Conservation (phyloP, 768 basidiomycete species). For the Kondoa malvinella region DNA sequence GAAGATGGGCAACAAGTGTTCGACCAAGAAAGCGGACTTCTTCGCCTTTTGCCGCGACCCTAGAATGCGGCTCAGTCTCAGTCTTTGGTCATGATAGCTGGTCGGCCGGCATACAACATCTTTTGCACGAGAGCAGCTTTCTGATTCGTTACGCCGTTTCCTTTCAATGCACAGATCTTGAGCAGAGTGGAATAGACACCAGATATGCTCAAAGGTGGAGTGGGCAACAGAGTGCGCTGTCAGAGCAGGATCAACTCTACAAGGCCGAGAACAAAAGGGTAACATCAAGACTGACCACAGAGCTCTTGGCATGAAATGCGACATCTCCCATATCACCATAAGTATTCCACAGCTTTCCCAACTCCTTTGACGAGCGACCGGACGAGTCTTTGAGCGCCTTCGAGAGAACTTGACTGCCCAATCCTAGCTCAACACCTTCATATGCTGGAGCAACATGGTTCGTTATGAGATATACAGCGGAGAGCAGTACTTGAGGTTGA, state of each 20-base stretch:
- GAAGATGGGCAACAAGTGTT: constrained; percentile 54
- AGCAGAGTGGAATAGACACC: constrained; percentile 52
- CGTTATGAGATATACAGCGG: constrained; percentile 26
- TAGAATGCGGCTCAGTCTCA: not conserved
- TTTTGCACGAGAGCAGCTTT: constrained; percentile 65
- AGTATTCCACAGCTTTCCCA: constrained; percentile 44
- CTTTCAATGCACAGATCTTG: constrained; percentile 51
- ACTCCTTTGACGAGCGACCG: constrained; percentile 32
- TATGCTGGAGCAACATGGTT: constrained; percentile 19
- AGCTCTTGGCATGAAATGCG: constrained; percentile 54
- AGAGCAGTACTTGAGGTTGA: constrained; percentile 52
- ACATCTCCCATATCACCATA: constrained; percentile 77
- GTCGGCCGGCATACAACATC: constrained; percentile 37
- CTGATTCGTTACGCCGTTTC: constrained; percentile 54
- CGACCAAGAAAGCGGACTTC: constrained; percentile 69
- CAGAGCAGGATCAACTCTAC: constrained; percentile 38
- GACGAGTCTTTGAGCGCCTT: constrained; percentile 20
- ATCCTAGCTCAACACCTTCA: constrained; percentile 19
- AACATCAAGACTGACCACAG: constrained; percentile 35
- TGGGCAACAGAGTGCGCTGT: constrained; percentile 15
- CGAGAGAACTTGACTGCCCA: constrained; percentile 26
- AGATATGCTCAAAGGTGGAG: constrained; percentile 38
- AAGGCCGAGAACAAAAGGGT: not conserved
- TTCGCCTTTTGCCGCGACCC: constrained; percentile 62
- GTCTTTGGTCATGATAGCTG: not conserved